Percentiles rank a stretch among this genome's conserved stretches.
phyloP scores from a whole-genome alignment of 2,329 filamentous ascomycete species.

The Zasmidium angulare region DNA sequence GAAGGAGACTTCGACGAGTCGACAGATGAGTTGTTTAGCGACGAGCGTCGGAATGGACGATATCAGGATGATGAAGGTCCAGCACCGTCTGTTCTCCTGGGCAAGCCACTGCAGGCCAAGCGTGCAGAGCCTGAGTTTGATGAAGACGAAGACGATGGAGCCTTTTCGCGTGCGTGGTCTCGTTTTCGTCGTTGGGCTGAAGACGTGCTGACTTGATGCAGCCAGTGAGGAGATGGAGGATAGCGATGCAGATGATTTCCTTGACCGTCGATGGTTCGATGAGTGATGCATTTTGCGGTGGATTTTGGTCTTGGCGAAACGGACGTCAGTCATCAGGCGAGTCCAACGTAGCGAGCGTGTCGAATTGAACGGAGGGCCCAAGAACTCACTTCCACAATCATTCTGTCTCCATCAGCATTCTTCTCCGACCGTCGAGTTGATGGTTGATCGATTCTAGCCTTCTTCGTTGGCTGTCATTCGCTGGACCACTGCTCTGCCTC shows the following conservation, averaged over 20 bases:
- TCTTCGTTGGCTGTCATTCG: background rate
- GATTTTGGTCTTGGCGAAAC: background rate
- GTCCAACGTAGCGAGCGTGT: background rate
- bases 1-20: background rate
- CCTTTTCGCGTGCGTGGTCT: conserved; percentile 1
- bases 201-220: background rate
- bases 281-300: background rate
- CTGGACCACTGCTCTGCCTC: background rate
- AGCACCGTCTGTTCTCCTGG: background rate
- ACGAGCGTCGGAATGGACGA: background rate
- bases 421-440: background rate
- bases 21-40: background rate
- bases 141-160: background rate
- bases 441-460: background rate
- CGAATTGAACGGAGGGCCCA: background rate
- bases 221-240: background rate
- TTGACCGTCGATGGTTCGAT: background rate
- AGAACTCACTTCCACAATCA: background rate
- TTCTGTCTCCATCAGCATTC: no score
- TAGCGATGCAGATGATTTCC: background rate
- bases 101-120: background rate
- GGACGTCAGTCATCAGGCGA: background rate
- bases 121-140: background rate
- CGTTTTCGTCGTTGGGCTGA: conserved; percentile 5
- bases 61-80: background rate